Conservation (phyloP, 805 yeast species). For the Yarrowia divulgata region DNA sequence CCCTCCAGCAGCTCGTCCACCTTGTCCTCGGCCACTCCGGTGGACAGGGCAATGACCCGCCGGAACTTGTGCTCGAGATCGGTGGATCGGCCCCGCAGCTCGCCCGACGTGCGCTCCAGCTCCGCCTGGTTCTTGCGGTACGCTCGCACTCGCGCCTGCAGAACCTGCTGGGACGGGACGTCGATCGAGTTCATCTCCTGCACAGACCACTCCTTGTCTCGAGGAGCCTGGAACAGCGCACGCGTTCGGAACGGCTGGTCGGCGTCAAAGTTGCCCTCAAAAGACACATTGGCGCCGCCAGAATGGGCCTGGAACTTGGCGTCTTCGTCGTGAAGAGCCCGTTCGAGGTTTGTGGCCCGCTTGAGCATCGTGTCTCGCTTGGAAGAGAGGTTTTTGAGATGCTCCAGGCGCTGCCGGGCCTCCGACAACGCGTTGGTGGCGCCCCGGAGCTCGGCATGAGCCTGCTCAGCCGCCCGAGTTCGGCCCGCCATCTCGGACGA, state of each 20-base stretch:
- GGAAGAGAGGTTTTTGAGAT: constrained; percentile 54
- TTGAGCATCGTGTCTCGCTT: constrained; percentile 60
- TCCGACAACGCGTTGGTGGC: constrained; percentile 61
- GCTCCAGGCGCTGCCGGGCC: constrained; percentile 59
- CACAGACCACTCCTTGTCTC: constrained; percentile 27
- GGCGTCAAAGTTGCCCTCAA: constrained; percentile 73
- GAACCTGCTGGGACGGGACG: constrained; percentile 59
- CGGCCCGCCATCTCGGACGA: constrained; percentile 63
- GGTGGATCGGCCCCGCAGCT: constrained; percentile 61
- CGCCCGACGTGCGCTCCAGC: constrained; percentile 60
- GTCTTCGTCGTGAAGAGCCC: constrained; percentile 71
- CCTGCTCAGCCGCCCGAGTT: constrained; percentile 58
- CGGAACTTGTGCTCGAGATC: constrained; percentile 79
- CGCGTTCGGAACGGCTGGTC: constrained; percentile 88
- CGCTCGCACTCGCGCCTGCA: constrained; percentile 81
- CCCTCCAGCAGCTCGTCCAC: constrained; percentile 86
- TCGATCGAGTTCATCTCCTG: constrained; percentile 41
- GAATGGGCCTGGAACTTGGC: constrained; percentile 54
- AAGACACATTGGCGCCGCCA: constrained; percentile 39
- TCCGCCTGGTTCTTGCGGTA: constrained; percentile 72
- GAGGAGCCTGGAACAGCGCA: constrained; percentile 52
- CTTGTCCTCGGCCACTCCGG: constrained; percentile 81
- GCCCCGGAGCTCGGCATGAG: constrained; percentile 64
- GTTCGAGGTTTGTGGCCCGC: constrained; percentile 63
- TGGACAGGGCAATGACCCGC: constrained; percentile 85